Evolutionary conservation across 768 basidiomycete species (phyloP), one percentile per base, ranked within the genome.

Genomic region (Termitomyces sp.): DNA sequence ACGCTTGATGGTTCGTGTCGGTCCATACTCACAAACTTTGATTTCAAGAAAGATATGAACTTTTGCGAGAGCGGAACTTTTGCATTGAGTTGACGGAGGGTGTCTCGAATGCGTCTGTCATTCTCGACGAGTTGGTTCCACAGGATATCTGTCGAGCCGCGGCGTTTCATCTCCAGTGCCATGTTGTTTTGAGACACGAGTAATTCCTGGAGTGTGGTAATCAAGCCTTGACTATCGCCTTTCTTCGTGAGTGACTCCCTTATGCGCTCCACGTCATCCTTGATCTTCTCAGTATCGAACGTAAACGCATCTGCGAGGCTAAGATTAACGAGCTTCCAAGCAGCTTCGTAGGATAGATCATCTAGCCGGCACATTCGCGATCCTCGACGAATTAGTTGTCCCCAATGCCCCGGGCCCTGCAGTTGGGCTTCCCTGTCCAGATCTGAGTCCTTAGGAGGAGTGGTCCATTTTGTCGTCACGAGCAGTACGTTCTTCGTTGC

Each of bases 351-450:
- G 8, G 61, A 51, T 4, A 49, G 22, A 18, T 60, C 58, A 30
- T 56, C 60, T 9, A 63, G 53, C n/a, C 61, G 61, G 26, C 56
- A 54, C 47, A 63, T 59, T 32, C 59, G 47, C n/a, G 56, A 60
- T 13, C 61, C 61, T 26, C 48, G 53, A 26, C 59, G 56, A 6
- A 60, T 56, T 20, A 61, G 24, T 32, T 51, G 57, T 20, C 60
- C 60, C 60, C 56, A 61, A 22, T 61, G 60, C 4, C 30, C 36
- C 4, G 60, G 60, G 0, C 55, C 53, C 8, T 53, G 51, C 1
- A 62, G 18, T n/a, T 59, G 55, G 1, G 28, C 28, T 49, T 59
- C 56, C 35, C 53, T 57, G 20, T 57, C 46, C 24, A 58, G 22
- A 20, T 58, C 56, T 20, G 36, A 46, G n/a, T 54, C 48, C 24